Conservation (phyloP, 768 basidiomycete species). For the Rhodotorula babjevae region DNA sequence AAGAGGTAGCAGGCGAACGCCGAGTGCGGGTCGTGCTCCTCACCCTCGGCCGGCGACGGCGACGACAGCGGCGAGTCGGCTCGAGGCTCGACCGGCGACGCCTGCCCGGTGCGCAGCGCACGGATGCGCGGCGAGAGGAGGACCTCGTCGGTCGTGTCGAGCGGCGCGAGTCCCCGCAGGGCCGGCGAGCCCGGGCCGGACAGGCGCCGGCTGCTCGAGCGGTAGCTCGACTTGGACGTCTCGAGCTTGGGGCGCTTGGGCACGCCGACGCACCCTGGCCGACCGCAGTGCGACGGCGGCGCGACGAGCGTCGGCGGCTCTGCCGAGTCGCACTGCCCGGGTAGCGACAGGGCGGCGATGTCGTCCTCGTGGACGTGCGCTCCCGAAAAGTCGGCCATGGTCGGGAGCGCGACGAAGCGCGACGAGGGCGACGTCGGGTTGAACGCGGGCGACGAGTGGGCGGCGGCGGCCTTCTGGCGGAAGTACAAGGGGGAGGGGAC, state of each 20-base stretch:
- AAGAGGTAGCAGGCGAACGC: constrained; percentile 38
- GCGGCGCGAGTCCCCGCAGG: constrained; percentile 4
- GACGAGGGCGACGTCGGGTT: constrained; percentile 8
- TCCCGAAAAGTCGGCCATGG: neutral
- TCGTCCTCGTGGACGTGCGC: constrained; percentile 29
- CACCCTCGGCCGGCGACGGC: neutral
- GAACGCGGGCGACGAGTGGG: constrained; percentile 24
- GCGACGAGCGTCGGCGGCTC: neutral
- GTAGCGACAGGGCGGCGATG: constrained; percentile 22
- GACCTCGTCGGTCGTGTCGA: constrained; percentile 21
- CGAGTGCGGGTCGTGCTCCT: constrained; percentile 25
- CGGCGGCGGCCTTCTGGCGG: constrained; percentile 30
- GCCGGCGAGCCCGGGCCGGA: constrained; percentile 20
- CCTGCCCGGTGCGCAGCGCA: constrained; percentile 4
- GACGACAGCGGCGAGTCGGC: neutral
- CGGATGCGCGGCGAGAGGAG: constrained; percentile 30
- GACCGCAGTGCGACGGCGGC: constrained; percentile 15
- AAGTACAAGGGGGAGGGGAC: constrained; percentile 37
- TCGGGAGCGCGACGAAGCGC: neutral
- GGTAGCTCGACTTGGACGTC: neutral
- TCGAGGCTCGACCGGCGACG: constrained; percentile 5
- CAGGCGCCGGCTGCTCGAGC: constrained; percentile 6
- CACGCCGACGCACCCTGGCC: constrained; percentile 27
- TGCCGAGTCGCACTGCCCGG: neutral
- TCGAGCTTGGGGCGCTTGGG: constrained; percentile 17